Conservation (phyloP, 148 eudicot genomes). For the Nepenthes gracilis region DNA sequence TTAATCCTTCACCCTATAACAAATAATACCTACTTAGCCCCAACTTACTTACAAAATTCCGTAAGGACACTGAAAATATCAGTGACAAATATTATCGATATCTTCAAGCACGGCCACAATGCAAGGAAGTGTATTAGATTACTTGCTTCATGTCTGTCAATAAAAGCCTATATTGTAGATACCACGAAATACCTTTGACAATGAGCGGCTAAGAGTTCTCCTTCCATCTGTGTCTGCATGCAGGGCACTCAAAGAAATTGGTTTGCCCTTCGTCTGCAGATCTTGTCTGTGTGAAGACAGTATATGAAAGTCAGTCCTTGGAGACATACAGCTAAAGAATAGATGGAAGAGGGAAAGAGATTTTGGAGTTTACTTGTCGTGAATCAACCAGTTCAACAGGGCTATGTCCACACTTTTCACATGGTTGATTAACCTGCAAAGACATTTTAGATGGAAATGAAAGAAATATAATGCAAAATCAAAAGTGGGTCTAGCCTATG, state of each 20-base stretch:
- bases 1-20: no score
- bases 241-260: constrained; percentile 35
- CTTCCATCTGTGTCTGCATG: constrained; percentile 37
- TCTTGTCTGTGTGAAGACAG: constrained; percentile 19
- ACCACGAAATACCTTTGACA: not conserved
- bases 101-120: no score
- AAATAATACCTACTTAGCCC: no score
- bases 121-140: no score
- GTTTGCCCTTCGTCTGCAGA: constrained; percentile 46
- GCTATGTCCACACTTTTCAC: constrained; percentile 30
- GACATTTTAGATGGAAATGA: not conserved
- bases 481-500: no score
- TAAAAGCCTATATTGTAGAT: no score
- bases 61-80: no score
- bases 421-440: constrained; percentile 31
- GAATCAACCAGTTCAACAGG: constrained; percentile 33
- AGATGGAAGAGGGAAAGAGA: not conserved
- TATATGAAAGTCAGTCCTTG: constrained; percentile 1
- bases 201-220: constrained; percentile 21
- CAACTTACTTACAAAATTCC: no score
- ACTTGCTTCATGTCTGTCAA: no score
- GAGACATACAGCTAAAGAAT: not conserved
- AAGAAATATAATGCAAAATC: no score
- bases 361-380: constrained; percentile 19
- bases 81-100: no score